These are phyloP conservation scores for Pachysandra terminalis DNA, from an alignment of 164 flowering plant species.

Conservation along the genomic window DNA sequence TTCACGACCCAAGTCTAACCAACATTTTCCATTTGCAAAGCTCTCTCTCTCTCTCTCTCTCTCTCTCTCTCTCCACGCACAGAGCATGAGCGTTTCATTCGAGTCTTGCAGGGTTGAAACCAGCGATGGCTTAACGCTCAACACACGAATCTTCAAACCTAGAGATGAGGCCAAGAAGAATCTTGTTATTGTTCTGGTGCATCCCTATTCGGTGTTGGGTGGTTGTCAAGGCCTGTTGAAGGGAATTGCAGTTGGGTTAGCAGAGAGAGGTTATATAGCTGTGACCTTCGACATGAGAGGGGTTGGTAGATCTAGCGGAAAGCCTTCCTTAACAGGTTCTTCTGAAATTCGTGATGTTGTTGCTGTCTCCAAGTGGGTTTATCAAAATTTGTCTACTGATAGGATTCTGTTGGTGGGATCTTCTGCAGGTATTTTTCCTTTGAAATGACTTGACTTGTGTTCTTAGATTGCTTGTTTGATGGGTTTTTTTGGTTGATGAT, in stretches of 20 bases:
- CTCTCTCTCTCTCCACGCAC: too few species aligned
- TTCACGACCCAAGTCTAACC: too few species aligned
- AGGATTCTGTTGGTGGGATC: slow-evolving; percentile 74
- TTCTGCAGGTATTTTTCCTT: slow-evolving; percentile 57
- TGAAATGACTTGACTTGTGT: neutral
- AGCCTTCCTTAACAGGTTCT: slow-evolving; percentile 69
- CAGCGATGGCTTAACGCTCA: slow-evolving; percentile 60
- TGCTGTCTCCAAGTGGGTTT: slow-evolving; percentile 68
- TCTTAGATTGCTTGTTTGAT: neutral
- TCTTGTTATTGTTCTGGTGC: slow-evolving; percentile 57
- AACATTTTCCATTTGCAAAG: too few species aligned
- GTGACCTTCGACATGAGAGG: slow-evolving; percentile 88
- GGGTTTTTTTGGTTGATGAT: neutral
- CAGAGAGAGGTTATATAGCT: slow-evolving; percentile 50
- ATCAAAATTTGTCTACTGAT: slow-evolving; percentile 29
- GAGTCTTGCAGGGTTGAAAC: slow-evolving; percentile 57
- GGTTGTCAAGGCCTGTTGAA: slow-evolving; percentile 78
- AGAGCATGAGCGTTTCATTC: neutral
- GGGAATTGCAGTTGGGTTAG: slow-evolving; percentile 76
- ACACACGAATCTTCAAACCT: slow-evolving; percentile 55
- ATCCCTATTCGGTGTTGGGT: slow-evolving; percentile 80
- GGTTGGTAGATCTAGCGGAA: slow-evolving; percentile 82
- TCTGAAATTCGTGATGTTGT: slow-evolving; percentile 74
- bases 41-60: too few species aligned
- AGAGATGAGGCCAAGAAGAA: slow-evolving; percentile 25